These are phyloP conservation scores for Chaetomiaceae sp. DNA, from an alignment of 2,329 filamentous ascomycete species.

Conservation along the genomic window DNA sequence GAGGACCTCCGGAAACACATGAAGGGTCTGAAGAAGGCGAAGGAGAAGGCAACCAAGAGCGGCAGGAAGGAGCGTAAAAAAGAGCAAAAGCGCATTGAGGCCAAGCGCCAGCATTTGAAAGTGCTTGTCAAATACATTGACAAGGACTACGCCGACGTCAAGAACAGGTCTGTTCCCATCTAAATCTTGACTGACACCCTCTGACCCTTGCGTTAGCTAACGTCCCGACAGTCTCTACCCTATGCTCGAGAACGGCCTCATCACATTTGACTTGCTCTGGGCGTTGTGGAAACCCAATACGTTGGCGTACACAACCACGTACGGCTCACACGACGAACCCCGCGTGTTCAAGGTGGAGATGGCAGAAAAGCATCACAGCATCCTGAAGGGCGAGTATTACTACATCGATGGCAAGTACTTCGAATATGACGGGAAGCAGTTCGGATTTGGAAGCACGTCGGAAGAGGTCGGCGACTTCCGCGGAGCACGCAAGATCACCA, in stretches of 20 bases:
- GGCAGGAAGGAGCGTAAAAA: conserved; percentile 58
- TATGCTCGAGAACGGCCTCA: conserved; percentile 74
- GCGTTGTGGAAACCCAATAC: conserved; percentile 85
- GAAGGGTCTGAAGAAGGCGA: conserved; percentile 60
- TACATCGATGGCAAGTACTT: conserved; percentile 74
- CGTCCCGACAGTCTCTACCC: conserved; percentile 59
- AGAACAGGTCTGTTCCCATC: conserved; percentile 49
- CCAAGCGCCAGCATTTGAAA: conserved; percentile 63
- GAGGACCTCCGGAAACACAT: conserved; percentile 66
- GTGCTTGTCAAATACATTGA: conserved; percentile 41
- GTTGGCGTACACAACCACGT: conserved; percentile 71
- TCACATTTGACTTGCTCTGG: conserved; percentile 87
- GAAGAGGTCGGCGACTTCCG: conserved; percentile 72
- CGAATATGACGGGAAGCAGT: conserved; percentile 83
- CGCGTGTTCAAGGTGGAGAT: conserved; percentile 78
- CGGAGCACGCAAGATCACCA: conserved; percentile 77
- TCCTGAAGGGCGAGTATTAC: conserved; percentile 72
- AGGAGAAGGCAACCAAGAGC: conserved; percentile 44
- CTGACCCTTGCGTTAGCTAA: background rate
- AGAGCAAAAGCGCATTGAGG: conserved; percentile 51
- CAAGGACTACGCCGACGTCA: conserved; percentile 71
- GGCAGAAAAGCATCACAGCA: conserved; percentile 63
- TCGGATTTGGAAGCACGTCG: conserved; percentile 68
- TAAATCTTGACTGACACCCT: background rate
- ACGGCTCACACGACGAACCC: conserved; percentile 70